Percentiles rank a stretch among this genome's conserved stretches.
phyloP scores from a whole-genome alignment of 2,329 filamentous ascomycete species.

The Ceratocystis lukuohia region DNA sequence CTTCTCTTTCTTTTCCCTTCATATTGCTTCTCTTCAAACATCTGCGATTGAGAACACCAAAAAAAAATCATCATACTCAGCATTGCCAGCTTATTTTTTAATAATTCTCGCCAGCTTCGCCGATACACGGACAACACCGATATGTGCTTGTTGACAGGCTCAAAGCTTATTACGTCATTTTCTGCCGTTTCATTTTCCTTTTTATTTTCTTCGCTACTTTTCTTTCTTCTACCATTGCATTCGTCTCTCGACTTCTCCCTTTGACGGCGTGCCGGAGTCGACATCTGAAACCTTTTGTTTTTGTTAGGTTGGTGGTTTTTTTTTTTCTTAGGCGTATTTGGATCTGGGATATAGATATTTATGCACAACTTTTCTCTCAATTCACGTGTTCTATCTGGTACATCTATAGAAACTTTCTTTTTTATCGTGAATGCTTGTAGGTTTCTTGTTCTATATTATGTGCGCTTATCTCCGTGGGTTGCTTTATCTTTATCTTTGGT shows the following conservation, averaged over 20 bases:
- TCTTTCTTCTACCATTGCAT: background rate
- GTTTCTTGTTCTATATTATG: background rate
- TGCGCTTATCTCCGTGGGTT: background rate
- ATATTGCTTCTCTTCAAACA: background rate
- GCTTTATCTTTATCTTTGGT: constrained; percentile 11
- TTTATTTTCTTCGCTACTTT: background rate
- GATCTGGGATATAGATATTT: constrained; percentile 4
- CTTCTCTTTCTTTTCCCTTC: background rate
- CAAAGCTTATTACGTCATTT: background rate
- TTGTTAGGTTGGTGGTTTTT: background rate
- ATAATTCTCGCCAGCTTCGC: too few species aligned
- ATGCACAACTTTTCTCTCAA: background rate
- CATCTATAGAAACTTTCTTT: background rate
- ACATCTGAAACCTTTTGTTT: background rate
- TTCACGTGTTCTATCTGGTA: background rate
- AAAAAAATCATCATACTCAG: background rate
- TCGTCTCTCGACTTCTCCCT: background rate
- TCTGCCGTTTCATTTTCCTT: background rate
- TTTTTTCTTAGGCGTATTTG: background rate
- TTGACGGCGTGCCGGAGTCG: background rate
- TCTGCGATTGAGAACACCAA: background rate
- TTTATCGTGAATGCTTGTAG: background rate
- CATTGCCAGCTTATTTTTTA: background rate
- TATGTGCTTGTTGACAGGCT: background rate
- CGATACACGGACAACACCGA: too few species aligned